Percentiles rank a stretch among this genome's conserved stretches.
phyloP scores from a whole-genome alignment of 371 early-diverging fungal genomes.

The Rhizopus arrhizus region DNA sequence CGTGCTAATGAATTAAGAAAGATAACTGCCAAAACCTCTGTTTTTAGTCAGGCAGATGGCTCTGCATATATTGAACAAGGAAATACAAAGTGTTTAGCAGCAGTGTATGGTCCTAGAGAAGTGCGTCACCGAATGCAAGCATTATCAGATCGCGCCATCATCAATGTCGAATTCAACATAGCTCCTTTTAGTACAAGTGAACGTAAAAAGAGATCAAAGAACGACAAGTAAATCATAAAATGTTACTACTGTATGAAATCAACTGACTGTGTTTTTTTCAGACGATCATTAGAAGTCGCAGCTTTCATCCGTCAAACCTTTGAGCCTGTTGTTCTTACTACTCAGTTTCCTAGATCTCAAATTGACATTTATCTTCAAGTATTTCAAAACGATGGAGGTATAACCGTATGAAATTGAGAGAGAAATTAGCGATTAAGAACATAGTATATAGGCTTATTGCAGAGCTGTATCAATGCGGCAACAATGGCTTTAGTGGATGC shows the following conservation, averaged over 20 bases:
- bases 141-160: conserved; percentile 77
- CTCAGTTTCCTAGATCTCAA: conserved; percentile 83
- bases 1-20: conserved; percentile 88
- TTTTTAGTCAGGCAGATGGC: conserved; percentile 86
- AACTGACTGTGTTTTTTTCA: conserved; percentile 23
- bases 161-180: conserved; percentile 89
- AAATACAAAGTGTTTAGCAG: conserved; percentile 90
- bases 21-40: conserved; percentile 77
- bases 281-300: conserved; percentile 84
- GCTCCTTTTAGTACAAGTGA: conserved; percentile 93
- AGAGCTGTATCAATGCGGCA: conserved; percentile 90
- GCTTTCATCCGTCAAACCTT: conserved; percentile 87
- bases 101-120: conserved; percentile 94
- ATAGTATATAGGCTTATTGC: conserved; percentile 52
- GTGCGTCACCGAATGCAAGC: conserved; percentile 65
- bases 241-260: neutral
- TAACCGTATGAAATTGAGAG: no score
- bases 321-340: conserved; percentile 82
- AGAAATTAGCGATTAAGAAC: conserved; percentile 4
- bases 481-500: conserved; percentile 96
- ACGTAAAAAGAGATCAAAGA: conserved; percentile 77
- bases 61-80: conserved; percentile 95
- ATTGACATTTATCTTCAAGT: conserved; percentile 92
- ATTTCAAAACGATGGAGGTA: conserved; percentile 91
- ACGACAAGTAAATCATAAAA: conserved; percentile 70